phyloP scores from a whole-genome alignment of 495 filamentous ascomycete species.

The Penicillium tannophilum region DNA sequence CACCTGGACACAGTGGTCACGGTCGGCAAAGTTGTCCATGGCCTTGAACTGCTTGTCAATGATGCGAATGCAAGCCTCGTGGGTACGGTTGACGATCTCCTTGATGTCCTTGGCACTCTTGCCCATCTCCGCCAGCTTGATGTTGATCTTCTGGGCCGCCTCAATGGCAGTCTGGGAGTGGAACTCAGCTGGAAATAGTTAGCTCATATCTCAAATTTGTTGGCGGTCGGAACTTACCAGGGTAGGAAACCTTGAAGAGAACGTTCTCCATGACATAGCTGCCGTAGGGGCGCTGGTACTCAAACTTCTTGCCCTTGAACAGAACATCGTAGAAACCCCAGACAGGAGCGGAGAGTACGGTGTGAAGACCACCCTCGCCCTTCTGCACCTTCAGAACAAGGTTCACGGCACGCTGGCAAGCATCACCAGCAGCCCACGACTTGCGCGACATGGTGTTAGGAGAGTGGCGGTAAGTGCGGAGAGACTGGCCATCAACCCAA shows the following conservation, averaged over 20 bases:
- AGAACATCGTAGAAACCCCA: constrained; percentile 99
- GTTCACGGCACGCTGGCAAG: constrained; percentile 95
- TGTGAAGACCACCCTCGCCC: constrained; percentile 88
- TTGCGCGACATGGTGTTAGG: constrained; percentile 99
- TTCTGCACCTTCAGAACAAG: constrained; percentile 89
- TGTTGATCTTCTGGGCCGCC: constrained; percentile 83
- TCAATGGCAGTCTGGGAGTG: constrained; percentile 99
- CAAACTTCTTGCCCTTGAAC: constrained; percentile 93
- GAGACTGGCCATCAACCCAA: constrained; percentile 93
- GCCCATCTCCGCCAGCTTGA: constrained; percentile 76
- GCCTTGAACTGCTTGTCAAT: constrained; percentile 99
- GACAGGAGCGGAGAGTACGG: constrained; percentile 86
- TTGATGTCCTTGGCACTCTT: constrained; percentile 96
- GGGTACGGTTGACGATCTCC: constrained; percentile 87
- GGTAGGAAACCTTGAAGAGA: constrained; percentile 98
- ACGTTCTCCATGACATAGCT: constrained; percentile 99
- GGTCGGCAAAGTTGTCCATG: constrained; percentile 99
- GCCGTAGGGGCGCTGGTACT: constrained; percentile 94
- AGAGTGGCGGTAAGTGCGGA: constrained; percentile 94
- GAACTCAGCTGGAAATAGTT: constrained; percentile 74
- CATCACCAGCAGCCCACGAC: constrained; percentile 98
- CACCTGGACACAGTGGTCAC: constrained; percentile 95
- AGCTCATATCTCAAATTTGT: neutral
- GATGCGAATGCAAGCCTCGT: constrained; percentile 97
- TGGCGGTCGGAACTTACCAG: constrained; percentile 56